Evolutionary conservation across 768 basidiomycete genomes (phyloP), one percentile per base, ranked within the genome.

Genomic region (Suillus subalutaceus): DNA sequence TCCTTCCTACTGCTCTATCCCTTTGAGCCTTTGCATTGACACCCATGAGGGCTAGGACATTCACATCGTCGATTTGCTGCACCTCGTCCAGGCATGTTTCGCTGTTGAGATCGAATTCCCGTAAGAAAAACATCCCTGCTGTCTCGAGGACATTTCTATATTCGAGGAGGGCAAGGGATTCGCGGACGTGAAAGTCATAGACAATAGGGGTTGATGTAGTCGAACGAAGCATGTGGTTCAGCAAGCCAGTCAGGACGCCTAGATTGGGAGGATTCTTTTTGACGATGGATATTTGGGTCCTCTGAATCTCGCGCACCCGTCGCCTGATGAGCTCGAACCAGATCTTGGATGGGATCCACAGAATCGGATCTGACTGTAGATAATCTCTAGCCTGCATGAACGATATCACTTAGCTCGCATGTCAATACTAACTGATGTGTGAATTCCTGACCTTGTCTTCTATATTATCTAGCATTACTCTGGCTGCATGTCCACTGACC

Each of bases 111-210:
- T 32, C 18, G 6, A 70, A 16, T 12, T 69, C 53, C 0, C 55
- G 48, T 0, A 70, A 26, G 20, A 70, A 68, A 38, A 68, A 68
- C 48, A 70, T 68, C n/a, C 30, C 37, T 16, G 63, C 63, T 10
- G 2, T 3, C 2, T 68, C 62, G 2, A 48, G n/a, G 0, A 66
- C 10, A 3, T 50, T 32, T 4, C 63, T 44, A 3, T 65, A 70
- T 15, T 53, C 38, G 4, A 70, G 67, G 9, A 69, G 56, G 0
- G 65, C 57, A 44, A 70, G 63, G 10, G 69, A 70, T 50, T 71
- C 62, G 0, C 37, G 3, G 0, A 69, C 59, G 65, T 70, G 68
- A 23, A 32, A 63, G 37, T 68, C 64, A 23, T 63, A 40, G 46
- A 69, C 60, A 23, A 69, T 67, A 0, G 64, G 64, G 1, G 68